Conservation (phyloP, 2,329 filamentous ascomycete species). For the Mollisia scopiformis region DNA sequence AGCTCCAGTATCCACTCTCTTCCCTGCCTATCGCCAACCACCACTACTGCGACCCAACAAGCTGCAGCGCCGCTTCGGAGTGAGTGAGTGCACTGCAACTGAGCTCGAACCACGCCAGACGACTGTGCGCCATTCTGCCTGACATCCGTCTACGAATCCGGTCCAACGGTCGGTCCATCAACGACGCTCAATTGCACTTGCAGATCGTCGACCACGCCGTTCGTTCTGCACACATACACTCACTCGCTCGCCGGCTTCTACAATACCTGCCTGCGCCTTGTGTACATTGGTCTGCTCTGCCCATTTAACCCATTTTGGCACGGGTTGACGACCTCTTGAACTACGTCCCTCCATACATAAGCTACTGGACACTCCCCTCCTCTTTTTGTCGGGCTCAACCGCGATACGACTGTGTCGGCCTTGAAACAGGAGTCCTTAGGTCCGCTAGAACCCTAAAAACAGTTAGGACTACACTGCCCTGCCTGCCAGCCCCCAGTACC, state of each 20-base stretch:
- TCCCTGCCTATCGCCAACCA: background rate
- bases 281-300: background rate
- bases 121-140: conserved; percentile 4
- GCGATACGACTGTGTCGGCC: background rate
- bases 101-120: conserved; percentile 3
- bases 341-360: conserved; percentile 6
- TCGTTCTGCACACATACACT: background rate
- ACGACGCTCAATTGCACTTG: conserved; percentile 1
- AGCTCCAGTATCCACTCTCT: background rate
- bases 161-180: conserved; percentile 4
- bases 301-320: too few species aligned
- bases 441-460: conserved; percentile 2
- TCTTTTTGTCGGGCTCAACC: conserved; percentile 5
- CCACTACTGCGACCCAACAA: too few species aligned
- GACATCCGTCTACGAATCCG: background rate
- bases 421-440: conserved; percentile 13
- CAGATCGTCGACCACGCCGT: background rate
- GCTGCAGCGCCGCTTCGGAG: too few species aligned
- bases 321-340: too few species aligned
- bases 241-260: background rate
- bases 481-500: background rate
- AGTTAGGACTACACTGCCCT: conserved; percentile 9
- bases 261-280: background rate
- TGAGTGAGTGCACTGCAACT: background rate
- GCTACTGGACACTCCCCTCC: background rate